Evolutionary conservation across 192 early-diverging fungal genomes (phyloP).

Genomic region (Kickxella alabastrina): DNA sequence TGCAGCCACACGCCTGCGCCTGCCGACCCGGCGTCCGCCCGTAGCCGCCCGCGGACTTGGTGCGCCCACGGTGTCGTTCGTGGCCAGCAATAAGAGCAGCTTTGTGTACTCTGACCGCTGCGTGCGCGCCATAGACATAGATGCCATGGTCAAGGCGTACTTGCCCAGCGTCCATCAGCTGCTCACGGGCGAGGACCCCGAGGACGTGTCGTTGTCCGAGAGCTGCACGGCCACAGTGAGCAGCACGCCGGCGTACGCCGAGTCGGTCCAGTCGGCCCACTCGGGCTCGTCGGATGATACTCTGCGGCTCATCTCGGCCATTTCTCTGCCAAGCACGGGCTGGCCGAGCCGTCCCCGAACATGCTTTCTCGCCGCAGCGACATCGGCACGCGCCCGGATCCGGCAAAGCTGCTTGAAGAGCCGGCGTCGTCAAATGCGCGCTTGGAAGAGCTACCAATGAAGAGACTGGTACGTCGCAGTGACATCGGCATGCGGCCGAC

Average conservation of each 20-base stretch:
- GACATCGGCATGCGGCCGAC: no score
- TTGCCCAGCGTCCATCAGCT: slow-evolving; percentile 21
- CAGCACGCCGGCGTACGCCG: not conserved
- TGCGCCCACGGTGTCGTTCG: slow-evolving; percentile 27
- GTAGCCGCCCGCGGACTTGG: not conserved
- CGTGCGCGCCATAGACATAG: slow-evolving; percentile 22
- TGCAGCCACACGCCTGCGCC: slow-evolving; percentile 8
- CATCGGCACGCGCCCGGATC: no score
- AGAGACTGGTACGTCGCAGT: no score
- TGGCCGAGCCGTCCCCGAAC: no score
- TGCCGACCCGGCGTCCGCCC: slow-evolving; percentile 6
- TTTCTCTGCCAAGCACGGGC: no score
- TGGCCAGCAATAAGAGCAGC: slow-evolving; percentile 9
- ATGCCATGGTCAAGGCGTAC: slow-evolving; percentile 30
- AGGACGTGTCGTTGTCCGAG: not conserved
- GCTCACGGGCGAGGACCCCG: not conserved
- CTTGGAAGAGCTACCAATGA: no score
- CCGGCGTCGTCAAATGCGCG: no score
- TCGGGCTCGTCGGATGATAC: no score
- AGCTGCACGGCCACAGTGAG: not conserved
- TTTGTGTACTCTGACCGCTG: slow-evolving; percentile 1
- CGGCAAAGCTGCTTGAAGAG: no score
- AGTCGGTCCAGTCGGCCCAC: no score
- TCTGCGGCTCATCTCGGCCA: no score
- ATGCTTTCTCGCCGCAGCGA: no score